These are phyloP conservation scores for Daldinia vernicosa DNA, from an alignment of 495 filamentous ascomycete species.

Conservation along the genomic window DNA sequence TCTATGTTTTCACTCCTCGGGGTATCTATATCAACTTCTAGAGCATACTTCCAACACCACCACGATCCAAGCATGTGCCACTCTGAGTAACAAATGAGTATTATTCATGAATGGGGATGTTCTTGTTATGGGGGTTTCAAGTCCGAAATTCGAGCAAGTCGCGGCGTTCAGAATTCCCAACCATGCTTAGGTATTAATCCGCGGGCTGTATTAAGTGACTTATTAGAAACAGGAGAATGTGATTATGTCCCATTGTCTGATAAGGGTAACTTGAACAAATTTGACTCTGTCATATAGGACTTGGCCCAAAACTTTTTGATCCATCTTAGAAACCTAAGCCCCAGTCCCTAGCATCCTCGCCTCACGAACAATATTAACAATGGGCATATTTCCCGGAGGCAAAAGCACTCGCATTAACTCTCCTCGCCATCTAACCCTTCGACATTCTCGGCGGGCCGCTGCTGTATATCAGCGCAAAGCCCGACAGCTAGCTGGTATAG, in stretches of 20 bases:
- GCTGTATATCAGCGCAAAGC: neutral
- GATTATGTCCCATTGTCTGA: neutral
- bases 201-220: neutral
- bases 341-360: neutral
- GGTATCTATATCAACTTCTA: neutral
- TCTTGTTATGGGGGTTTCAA: neutral
- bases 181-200: neutral
- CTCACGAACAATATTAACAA: conserved; percentile 10
- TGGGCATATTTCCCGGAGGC: conserved; percentile 30
- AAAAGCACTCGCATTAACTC: conserved; percentile 33
- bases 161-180: neutral
- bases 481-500: neutral
- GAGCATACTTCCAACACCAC: neutral
- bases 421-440: conserved; percentile 44
- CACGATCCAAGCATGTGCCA: neutral
- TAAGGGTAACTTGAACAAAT: neutral
- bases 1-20: neutral
- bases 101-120: neutral
- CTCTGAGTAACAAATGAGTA: neutral
- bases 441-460: conserved; percentile 34
- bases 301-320: neutral
- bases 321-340: neutral
- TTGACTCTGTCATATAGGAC: neutral
- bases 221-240: neutral
- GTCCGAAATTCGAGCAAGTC: neutral